A percentile compares a stretch with the other conserved stretches of the same genome.
Evolutionary conservation across 192 early-diverging fungal genomes (phyloP).

Genomic region (Spizellomyces sp.): DNA sequence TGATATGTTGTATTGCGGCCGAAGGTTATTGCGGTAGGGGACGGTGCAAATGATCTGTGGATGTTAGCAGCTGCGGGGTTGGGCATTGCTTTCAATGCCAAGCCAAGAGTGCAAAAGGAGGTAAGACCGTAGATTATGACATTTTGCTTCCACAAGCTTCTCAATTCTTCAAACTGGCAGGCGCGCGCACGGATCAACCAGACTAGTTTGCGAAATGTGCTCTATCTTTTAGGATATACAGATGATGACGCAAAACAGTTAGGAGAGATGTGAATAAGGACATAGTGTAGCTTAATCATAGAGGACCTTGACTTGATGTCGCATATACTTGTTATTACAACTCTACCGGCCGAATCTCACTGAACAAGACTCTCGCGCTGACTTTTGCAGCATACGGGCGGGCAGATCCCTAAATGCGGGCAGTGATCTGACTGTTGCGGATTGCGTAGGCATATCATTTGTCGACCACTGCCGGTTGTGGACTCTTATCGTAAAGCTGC

Average conservation of each 20-base stretch:
- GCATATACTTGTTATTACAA: too few species aligned
- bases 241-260: constrained; percentile 35
- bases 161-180: constrained; percentile 34
- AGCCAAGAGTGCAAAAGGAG: constrained; percentile 93
- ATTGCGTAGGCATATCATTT: too few species aligned
- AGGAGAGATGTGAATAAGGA: constrained; percentile 14
- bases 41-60: constrained; percentile 96
- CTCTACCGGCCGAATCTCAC: too few species aligned
- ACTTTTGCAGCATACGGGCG: too few species aligned
- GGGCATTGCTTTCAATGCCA: constrained; percentile 98
- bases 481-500: too few species aligned
- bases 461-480: too few species aligned
- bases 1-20: not conserved
- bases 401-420: too few species aligned
- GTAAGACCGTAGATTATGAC: not conserved
- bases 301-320: too few species aligned
- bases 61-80: constrained; percentile 94
- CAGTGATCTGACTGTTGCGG: too few species aligned
- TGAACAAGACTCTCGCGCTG: too few species aligned
- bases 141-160: constrained; percentile 1
- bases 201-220: constrained; percentile 84
- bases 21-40: constrained; percentile 92
- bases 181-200: constrained; percentile 91
- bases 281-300: not conserved
- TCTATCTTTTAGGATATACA: constrained; percentile 84